phyloP scores from a whole-genome alignment of 1,139 yeast species.

The Sugiyamaella japonica region DNA sequence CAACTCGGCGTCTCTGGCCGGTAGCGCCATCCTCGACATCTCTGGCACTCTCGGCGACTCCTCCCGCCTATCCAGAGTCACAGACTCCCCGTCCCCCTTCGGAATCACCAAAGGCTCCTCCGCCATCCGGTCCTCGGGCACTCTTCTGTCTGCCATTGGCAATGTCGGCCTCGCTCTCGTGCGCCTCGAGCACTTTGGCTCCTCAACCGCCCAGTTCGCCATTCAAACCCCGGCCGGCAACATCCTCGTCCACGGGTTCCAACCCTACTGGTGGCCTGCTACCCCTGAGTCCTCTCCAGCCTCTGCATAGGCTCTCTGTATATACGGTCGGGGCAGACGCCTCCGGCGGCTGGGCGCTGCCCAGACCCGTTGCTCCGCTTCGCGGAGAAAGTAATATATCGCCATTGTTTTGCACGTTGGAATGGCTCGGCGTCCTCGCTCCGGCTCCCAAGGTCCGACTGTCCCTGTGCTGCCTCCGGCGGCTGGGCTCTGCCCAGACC shows the following conservation, averaged over 20 bases:
- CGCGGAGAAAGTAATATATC: neutral
- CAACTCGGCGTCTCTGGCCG: conserved; percentile 19
- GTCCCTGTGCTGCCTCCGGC: too few species aligned
- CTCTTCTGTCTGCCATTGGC: conserved; percentile 55
- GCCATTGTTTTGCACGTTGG: neutral
- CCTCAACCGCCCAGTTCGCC: conserved; percentile 38
- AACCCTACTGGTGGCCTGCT: conserved; percentile 70
- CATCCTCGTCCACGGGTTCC: conserved; percentile 50
- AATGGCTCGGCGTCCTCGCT: too few species aligned
- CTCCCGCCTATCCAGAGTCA: conserved; percentile 14
- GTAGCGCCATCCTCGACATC: conserved; percentile 20
- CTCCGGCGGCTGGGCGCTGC: conserved; percentile 2
- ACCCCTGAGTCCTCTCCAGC: neutral
- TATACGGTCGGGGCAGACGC: conserved; percentile 1
- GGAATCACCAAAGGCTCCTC: conserved; percentile 30
- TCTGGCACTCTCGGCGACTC: conserved; percentile 16
- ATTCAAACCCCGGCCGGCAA: conserved; percentile 36
- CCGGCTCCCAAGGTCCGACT: too few species aligned
- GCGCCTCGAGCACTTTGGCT: conserved; percentile 49
- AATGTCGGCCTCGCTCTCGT: conserved; percentile 68
- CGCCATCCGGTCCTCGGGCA: conserved; percentile 46
- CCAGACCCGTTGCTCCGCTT: conserved; percentile 12
- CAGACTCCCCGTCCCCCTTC: conserved; percentile 21
- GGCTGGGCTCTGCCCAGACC: too few species aligned
- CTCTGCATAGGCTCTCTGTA: conserved; percentile 1